Evolutionary conservation across 2,329 filamentous ascomycete genomes (phyloP).

Genomic region (Alternaria sp.): DNA sequence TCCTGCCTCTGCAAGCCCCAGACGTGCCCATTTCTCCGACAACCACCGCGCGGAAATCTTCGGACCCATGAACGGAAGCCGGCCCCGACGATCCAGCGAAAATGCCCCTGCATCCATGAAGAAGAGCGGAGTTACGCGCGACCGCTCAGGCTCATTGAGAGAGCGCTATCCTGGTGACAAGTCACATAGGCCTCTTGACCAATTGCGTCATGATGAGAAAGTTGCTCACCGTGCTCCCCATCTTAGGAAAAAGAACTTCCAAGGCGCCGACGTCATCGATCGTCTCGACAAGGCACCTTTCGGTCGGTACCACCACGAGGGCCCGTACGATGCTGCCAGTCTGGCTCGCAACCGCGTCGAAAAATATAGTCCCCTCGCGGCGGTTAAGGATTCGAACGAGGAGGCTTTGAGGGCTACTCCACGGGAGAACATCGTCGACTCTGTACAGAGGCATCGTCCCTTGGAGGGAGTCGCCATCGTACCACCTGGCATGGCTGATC

Average conservation of each 20-base stretch:
- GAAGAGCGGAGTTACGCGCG: slow-evolving; percentile 30
- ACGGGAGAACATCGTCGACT: slow-evolving; percentile 75
- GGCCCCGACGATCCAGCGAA: slow-evolving; percentile 45
- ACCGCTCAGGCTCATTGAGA: slow-evolving; percentile 59
- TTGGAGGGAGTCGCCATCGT: slow-evolving; percentile 79
- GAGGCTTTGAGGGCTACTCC: slow-evolving; percentile 85
- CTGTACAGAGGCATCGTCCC: slow-evolving; percentile 74
- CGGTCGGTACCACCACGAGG: slow-evolving; percentile 82
- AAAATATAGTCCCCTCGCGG: slow-evolving; percentile 73
- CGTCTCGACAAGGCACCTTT: slow-evolving; percentile 71
- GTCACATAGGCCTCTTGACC: slow-evolving; percentile 70
- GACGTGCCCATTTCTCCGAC: slow-evolving; percentile 46
- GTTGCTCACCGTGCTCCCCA: slow-evolving; percentile 71
- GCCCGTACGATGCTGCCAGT: slow-evolving; percentile 85
- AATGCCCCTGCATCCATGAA: slow-evolving; percentile 26
- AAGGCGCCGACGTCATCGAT: slow-evolving; percentile 80
- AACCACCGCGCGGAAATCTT: slow-evolving; percentile 43
- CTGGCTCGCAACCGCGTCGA: slow-evolving; percentile 72
- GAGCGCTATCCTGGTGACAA: slow-evolving; percentile 69
- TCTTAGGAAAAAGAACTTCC: slow-evolving; percentile 68
- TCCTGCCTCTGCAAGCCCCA: slow-evolving; percentile 62
- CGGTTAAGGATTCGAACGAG: slow-evolving; percentile 73
- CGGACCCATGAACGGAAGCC: slow-evolving; percentile 34
- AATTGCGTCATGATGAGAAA: slow-evolving; percentile 67
- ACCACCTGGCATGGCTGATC: slow-evolving; percentile 74